phyloP scores from a whole-genome alignment of 1,284 basidiomycete genomes.

The Microbotryum lychnidis-dioicae region DNA sequence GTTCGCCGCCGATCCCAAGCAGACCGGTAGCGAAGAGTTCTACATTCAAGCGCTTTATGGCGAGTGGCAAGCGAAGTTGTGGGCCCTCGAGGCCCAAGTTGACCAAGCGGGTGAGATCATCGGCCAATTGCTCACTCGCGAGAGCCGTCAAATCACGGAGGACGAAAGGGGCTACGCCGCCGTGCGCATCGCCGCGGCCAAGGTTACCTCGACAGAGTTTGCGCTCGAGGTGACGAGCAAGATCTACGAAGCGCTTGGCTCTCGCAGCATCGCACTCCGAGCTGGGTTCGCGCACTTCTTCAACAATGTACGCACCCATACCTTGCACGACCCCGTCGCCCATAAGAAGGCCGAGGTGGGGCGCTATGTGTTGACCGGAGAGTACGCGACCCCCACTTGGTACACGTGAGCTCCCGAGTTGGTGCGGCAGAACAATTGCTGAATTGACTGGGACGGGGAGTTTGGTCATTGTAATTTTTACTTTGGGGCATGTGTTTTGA shows the following conservation, averaged over 20 bases:
- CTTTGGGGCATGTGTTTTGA: too few relatives aligned
- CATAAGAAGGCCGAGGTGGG: slow-evolving; percentile 38
- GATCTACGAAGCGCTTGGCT: slow-evolving; percentile 39
- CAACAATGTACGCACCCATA: slow-evolving; percentile 30
- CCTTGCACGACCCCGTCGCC: slow-evolving; percentile 39
- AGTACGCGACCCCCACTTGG: neutral
- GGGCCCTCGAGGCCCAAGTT: slow-evolving; percentile 38
- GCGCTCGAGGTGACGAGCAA: slow-evolving; percentile 37
- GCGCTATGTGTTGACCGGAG: slow-evolving; percentile 31
- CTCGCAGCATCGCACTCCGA: slow-evolving; percentile 37
- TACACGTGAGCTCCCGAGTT: neutral
- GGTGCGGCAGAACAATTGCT: too few relatives aligned
- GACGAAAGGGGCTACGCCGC: slow-evolving; percentile 38
- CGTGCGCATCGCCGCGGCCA: slow-evolving; percentile 38
- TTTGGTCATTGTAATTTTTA: too few relatives aligned
- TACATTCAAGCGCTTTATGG: slow-evolving; percentile 40
- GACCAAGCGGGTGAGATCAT: slow-evolving; percentile 33
- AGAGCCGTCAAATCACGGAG: slow-evolving; percentile 32
- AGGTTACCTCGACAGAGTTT: slow-evolving; percentile 36
- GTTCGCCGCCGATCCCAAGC: slow-evolving; percentile 33
- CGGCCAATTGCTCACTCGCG: slow-evolving; percentile 23
- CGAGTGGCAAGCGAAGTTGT: slow-evolving; percentile 37
- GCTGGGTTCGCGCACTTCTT: slow-evolving; percentile 36
- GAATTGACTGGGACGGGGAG: too few relatives aligned
- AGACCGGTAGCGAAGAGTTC: slow-evolving; percentile 36